Evolutionary conservation across 257 asterid genomes (phyloP).

Genomic region (Voacanga thouarsii): DNA sequence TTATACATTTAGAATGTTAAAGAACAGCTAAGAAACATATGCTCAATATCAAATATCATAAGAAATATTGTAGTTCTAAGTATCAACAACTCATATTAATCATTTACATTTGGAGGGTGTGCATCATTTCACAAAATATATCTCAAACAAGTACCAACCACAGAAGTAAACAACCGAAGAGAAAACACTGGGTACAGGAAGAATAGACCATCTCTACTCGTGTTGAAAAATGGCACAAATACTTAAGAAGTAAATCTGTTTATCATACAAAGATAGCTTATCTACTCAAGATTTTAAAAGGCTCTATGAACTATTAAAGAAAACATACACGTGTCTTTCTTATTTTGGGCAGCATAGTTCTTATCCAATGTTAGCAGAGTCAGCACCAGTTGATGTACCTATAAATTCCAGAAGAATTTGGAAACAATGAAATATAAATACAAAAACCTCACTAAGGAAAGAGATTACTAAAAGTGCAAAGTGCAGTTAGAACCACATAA

Average conservation of each 20-base stretch:
- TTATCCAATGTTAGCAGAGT: constrained; percentile 69
- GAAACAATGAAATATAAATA: not conserved
- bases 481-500: not conserved
- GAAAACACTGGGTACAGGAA: not conserved
- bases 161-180: not conserved
- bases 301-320: not conserved
- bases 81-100: not conserved
- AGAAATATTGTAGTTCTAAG: not conserved
- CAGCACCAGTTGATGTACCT: constrained; percentile 67
- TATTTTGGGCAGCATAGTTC: constrained; percentile 77
- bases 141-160: not conserved
- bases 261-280: not conserved
- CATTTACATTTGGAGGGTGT: not conserved
- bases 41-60: not conserved
- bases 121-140: not conserved
- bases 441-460: not conserved
- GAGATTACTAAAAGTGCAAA: not conserved
- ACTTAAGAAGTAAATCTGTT: not conserved
- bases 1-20: not conserved
- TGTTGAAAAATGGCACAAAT: not conserved
- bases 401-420: constrained; percentile 22
- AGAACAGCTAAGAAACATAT: not conserved
- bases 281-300: not conserved
- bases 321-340: constrained; percentile 67
- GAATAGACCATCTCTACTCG: not conserved